Evolutionary conservation across 257 asterid genomes (phyloP), one percentile per base, ranked within the genome.

Genomic region (Capsicum baccatum): DNA sequence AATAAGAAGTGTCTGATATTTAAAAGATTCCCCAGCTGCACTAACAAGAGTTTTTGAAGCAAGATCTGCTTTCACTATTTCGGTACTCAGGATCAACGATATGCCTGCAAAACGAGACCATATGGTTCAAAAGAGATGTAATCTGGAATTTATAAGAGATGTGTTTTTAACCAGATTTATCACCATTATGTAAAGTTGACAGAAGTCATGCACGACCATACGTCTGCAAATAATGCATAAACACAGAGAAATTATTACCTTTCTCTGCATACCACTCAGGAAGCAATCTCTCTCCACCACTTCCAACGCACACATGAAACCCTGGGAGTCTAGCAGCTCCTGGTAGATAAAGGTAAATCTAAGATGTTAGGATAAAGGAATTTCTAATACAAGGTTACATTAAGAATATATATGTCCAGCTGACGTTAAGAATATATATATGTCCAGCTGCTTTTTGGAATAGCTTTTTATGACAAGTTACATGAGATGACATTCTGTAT

Each of bases 241-340:
- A 78, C 48, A 15, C 64, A 48, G 10, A 12, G 21, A 16, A 62
- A 84, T 16, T 44, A 39, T 44, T 88, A 94, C 99, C 98, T 91
- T 93, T 94, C 89, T 96, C 98, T 42, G 97, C 21, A 87, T 96
- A 96, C 99, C 99, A 96, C 85, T 96, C 98, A 37, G 99, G 98
- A 84, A 92, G 95, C 59, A 89, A 93, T 89, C 95, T 92, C 93
- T 96, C 99, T 88, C 99, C 99, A 58, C 99, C 99, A 92, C 99
- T 90, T 88, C 99, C 99, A 90, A 96, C 99, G 82, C 98, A 93
- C 11, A 86, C 91, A 83, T 96, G 98, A 88, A 96, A 96, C 69
- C 99, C 99, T 37, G 98, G 98, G 84, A 96, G 96, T 83, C 99
- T 92, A 39, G 98, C 99, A 84, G 98, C 90, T 84, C 98, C 99